These are phyloP conservation scores for Colletotrichum cuscutae DNA, from an alignment of 2,329 filamentous ascomycete genomes.

Conservation along the genomic window DNA sequence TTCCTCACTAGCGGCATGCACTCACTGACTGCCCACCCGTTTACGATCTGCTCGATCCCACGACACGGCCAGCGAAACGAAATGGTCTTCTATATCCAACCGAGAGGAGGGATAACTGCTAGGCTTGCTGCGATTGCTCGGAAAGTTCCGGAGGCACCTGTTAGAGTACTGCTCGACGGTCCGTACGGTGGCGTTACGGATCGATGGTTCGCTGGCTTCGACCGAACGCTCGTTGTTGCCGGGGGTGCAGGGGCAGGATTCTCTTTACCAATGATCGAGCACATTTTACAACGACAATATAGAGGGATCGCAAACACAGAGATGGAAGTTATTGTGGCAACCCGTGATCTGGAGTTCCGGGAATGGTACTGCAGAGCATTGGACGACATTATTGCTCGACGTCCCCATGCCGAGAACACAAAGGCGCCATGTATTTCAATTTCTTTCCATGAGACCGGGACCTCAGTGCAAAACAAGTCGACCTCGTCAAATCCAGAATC, in stretches of 20 bases:
- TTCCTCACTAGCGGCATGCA: constrained; percentile 57
- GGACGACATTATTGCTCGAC: background rate
- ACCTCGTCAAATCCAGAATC: background rate
- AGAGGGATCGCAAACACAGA: constrained; percentile 19
- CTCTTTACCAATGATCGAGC: constrained; percentile 59
- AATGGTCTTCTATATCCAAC: constrained; percentile 64
- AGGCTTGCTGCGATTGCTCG: constrained; percentile 52
- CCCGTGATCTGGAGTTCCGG: constrained; percentile 15
- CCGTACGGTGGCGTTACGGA: constrained; percentile 65
- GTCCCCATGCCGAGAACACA: background rate
- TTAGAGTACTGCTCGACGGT: constrained; percentile 65
- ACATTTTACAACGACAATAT: constrained; percentile 39
- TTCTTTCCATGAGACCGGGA: constrained; percentile 1
- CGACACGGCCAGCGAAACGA: constrained; percentile 41
- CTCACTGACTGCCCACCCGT: constrained; percentile 60
- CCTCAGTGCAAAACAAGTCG: background rate
- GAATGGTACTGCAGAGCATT: constrained; percentile 25
- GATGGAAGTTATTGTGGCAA: constrained; percentile 17
- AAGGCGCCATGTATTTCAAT: background rate
- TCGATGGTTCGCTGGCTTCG: constrained; percentile 49
- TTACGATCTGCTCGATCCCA: constrained; percentile 64
- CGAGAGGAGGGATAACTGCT: constrained; percentile 59
- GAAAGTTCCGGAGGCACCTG: constrained; percentile 46
- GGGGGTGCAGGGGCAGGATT: constrained; percentile 68
- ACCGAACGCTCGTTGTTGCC: constrained; percentile 58